Base-by-base conservation (phyloP, 768 basidiomycete genomes). In the Trametes meyenii region DNA sequence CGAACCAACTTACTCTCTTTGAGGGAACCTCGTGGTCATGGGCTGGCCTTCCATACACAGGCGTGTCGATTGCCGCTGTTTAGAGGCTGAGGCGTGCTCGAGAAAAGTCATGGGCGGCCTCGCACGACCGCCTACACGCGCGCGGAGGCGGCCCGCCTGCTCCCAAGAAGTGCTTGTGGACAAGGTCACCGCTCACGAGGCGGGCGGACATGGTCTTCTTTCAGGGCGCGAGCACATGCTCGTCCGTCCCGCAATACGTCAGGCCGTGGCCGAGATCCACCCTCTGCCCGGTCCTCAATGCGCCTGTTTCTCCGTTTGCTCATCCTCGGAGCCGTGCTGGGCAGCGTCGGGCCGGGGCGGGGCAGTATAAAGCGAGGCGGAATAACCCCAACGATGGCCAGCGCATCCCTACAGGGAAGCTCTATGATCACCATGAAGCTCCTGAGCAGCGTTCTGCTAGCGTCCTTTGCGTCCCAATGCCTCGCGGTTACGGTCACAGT, bases 401-500 rank as follows among this genome's bases (percentile, higher is more conserved):
- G 21, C 45, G 26, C 48, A 19, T 21, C 26, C n/a, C 24, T 33
- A 33, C 33, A 10, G 21, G 35, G 12, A 44, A 38, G 17, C 57
- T 29, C 45, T 3, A 1, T 19, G 3, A 11, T 39, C 56, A 50
- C 12, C 45, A 63, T 63, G 62, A 63, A 29, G 53, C 23, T 50
- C 11, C 24, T 33, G 11, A 3, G 45, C 36, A 36, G 5, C 16
- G 38, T 51, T 8, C 33, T 43, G 21, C 49, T 64, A 38, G 58
- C 42, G 13, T 11, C 29, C 11, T 43, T 61, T 13, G 58, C 44
- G 36, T 50, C 42, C 12, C 42, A 16, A 38, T 59, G 53, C 36
- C 48, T 56, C 10, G 63, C 63, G 13, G 66, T 61, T 21, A 64
- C 60, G n/a, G 56, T 61, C 39, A 65, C 64, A 1, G 60, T 68